A percentile compares a stretch with the other conserved stretches of the same genome.
Conservation (phyloP, 345 rosid species). For the Erodium maritimum region DNA sequence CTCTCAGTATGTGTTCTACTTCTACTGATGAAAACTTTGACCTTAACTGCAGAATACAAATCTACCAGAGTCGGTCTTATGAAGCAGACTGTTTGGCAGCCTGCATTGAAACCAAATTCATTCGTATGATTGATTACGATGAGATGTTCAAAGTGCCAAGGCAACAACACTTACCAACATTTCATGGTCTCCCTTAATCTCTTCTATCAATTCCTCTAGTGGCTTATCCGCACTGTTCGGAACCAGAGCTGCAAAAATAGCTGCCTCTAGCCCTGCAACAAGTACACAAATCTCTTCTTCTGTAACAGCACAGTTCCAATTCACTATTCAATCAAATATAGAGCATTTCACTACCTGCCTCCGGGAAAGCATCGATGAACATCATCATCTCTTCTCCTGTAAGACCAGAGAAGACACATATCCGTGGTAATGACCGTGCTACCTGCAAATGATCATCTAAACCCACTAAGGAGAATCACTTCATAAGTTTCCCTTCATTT, state of each 20-base stretch:
- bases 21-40: no score
- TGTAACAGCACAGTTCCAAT: neutral
- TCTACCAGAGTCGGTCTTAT: no score
- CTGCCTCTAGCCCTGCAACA: constrained; percentile 54
- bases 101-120: constrained; percentile 23
- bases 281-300: neutral
- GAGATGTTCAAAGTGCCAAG: no score
- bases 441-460: constrained; percentile 21
- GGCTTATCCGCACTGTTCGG: constrained; percentile 72
- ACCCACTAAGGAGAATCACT: no score
- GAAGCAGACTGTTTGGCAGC: constrained; percentile 20
- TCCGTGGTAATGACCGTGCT: constrained; percentile 54
- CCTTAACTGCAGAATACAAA: no score
- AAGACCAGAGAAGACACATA: constrained; percentile 80
- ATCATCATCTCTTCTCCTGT: constrained; percentile 92
- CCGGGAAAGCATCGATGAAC: constrained; percentile 83
- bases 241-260: constrained; percentile 79
- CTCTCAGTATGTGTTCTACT: no score
- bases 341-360: constrained; percentile 40
- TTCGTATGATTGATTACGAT: no score
- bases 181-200: constrained; percentile 89
- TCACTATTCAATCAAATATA: no score
- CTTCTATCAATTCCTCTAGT: constrained; percentile 54
- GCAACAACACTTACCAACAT: constrained; percentile 45
- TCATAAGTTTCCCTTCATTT: no score